Base-by-base conservation (phyloP, 768 basidiomycete species). In the Agaricus blazei region DNA sequence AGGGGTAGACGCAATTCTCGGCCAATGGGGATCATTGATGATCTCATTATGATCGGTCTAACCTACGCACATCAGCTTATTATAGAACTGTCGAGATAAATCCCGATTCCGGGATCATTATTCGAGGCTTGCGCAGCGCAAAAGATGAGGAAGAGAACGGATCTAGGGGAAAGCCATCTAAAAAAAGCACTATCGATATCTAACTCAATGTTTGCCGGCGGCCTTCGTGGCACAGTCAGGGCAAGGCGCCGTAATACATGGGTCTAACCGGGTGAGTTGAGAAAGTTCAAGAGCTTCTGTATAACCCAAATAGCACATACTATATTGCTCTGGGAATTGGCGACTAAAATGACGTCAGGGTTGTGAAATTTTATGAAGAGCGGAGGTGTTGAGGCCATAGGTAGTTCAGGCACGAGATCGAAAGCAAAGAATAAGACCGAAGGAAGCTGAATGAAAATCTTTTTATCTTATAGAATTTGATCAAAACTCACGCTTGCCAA, bases 221-320 rank as follows among this genome's bases (percentile, higher is more conserved):
- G 34, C 2, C 5, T 11, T 34, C 34, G 1, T n/a, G 24, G n/a
- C 24, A n/a, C 54, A 55, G 8, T 15, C 31, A 4, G 54, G 75
- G 57, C 78, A 80, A 53, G 65, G 57, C 46, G 67, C 68, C 51
- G 73, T 65, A 54, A 78, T 72, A 43, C 70, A 70, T 0, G 73
- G 77, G n/a, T 74, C 79, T 80, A 40, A 15, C 23, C 11, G 24
- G 37, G 1, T 24, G 41, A 38, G 24, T 37, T 45, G 24, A 51
- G 28, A 31, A 34, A 4, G 23, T 31, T 44, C 42, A 4, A 41
- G 19, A 31, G 0, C 14, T n/a, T 9, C 12, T 26, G 19, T 36
- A 15, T 3, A n/a, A 34, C 11, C 11, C 9, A 19, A 44, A 12
- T 23, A 43, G 12, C 11, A 44, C 65, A 58, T 26, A 68, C 67